These are phyloP conservation scores for Chondrus crispus DNA, from an alignment of 23 red algal genomes.

Conservation along the genomic window DNA sequence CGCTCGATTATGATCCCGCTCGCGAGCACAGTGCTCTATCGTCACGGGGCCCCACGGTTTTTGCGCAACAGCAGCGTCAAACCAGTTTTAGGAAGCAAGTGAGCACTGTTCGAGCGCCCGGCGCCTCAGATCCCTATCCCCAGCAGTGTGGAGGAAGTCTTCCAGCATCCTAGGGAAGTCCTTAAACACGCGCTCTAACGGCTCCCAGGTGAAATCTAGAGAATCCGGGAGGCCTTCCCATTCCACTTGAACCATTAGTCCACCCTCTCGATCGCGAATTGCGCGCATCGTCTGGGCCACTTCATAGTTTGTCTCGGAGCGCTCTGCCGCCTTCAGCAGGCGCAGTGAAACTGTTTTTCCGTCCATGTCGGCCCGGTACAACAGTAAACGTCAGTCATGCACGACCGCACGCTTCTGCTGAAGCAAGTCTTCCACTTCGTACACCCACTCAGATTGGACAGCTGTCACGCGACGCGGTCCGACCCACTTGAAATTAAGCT, in stretches of 20 bases:
- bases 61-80: too few species aligned
- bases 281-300: not conserved
- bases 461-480: not conserved
- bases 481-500: not conserved
- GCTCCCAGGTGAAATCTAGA: slow-evolving; percentile 15
- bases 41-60: too few species aligned
- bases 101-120: too few species aligned
- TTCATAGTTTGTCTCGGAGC: slow-evolving; percentile 7
- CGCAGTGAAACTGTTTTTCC: not conserved
- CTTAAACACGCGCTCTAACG: not conserved
- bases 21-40: too few species aligned
- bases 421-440: not conserved
- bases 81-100: too few species aligned
- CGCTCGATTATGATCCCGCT: too few species aligned
- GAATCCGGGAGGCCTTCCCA: slow-evolving; percentile 8
- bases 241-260: not conserved
- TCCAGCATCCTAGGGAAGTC: slow-evolving; percentile 8
- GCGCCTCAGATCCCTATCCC: not conserved
- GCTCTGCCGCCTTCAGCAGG: not conserved
- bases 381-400: not conserved
- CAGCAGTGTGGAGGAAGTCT: slow-evolving; percentile 9
- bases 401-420: not conserved
- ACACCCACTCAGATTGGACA: not conserved
- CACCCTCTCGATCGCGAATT: not conserved
- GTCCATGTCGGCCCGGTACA: not conserved